phyloP scores from a whole-genome alignment of 495 filamentous ascomycete genomes.

The Thermothielavioides terrestris region DNA sequence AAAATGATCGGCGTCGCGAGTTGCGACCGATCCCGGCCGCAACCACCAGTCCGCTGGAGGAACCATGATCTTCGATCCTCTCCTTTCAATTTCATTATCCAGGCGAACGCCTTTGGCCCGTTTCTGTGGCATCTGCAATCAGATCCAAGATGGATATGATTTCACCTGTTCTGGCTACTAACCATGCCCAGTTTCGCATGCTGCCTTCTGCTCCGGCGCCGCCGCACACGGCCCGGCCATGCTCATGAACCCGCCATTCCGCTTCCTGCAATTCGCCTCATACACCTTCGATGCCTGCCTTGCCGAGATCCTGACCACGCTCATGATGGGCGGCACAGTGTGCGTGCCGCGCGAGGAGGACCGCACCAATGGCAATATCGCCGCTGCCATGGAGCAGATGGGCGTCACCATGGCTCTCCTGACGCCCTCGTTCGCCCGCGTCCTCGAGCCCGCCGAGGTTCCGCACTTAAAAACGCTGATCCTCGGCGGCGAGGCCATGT shows the following conservation, averaged over 20 bases:
- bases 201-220: conserved; percentile 27
- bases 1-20: too few relatives aligned
- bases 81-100: too few relatives aligned
- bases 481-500: conserved; percentile 23
- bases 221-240: conserved; percentile 13
- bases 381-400: conserved; percentile 20
- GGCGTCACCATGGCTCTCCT: conserved; percentile 19
- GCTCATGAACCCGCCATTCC: conserved; percentile 18
- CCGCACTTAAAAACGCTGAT: conserved; percentile 20
- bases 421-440: conserved; percentile 18
- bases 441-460: conserved; percentile 10
- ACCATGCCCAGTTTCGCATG: conserved; percentile 14
- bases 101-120: background rate
- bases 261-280: conserved; percentile 52
- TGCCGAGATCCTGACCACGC: conserved; percentile 45
- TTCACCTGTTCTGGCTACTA: background rate
- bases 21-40: too few relatives aligned
- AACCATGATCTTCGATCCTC: too few relatives aligned
- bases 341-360: conserved; percentile 28
- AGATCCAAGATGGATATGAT: background rate
- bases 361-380: conserved; percentile 21
- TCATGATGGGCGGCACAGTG: conserved; percentile 35
- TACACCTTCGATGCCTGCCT: conserved; percentile 52
- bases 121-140: background rate
- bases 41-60: too few relatives aligned